Evolutionary conservation across 768 basidiomycete species (phyloP).

Genomic region (Strobilomyces echinocephalus): DNA sequence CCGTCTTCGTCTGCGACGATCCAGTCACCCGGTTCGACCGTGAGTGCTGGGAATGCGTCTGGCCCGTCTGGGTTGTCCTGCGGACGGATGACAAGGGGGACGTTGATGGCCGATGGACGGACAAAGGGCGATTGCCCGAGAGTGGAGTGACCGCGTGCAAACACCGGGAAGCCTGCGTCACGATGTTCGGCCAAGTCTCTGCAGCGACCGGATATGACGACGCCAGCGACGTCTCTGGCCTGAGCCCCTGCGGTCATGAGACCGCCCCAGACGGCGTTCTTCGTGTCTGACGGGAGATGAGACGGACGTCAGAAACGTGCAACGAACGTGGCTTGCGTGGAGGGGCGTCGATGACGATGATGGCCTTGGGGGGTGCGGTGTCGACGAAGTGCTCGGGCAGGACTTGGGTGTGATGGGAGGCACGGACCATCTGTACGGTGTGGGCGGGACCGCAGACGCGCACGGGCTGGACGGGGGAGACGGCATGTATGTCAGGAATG

Average conservation of each 20-base stretch:
- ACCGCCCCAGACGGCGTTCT: conserved; percentile 89
- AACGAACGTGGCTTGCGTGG: conserved; percentile 41
- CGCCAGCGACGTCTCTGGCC: conserved; percentile 63
- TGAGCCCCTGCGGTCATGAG: conserved; percentile 86
- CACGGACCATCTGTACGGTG: conserved; percentile 77
- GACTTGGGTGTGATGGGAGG: conserved; percentile 57
- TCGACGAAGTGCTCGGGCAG: conserved; percentile 74
- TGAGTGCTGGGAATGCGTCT: conserved; percentile 48
- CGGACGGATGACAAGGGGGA: conserved; percentile 49
- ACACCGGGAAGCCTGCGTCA: conserved; percentile 69
- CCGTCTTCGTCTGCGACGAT: conserved; percentile 88
- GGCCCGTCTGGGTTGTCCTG: conserved; percentile 28
- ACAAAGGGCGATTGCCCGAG: conserved; percentile 84
- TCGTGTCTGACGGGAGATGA: conserved; percentile 43
- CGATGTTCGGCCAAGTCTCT: conserved; percentile 81
- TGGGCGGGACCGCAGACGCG: conserved; percentile 75
- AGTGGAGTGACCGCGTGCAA: conserved; percentile 76
- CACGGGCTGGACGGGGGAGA: conserved; percentile 35
- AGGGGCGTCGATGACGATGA: conserved; percentile 75
- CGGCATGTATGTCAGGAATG: conserved; percentile 70
- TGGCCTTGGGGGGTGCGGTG: conserved; percentile 54
- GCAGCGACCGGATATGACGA: conserved; percentile 79
- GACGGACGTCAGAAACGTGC: conserved; percentile 1
- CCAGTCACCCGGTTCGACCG: conserved; percentile 71
- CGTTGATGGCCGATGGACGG: conserved; percentile 69